Conservation (phyloP, 2,329 filamentous ascomycete species). For the Paraphaeosphaeria sporulosa region DNA sequence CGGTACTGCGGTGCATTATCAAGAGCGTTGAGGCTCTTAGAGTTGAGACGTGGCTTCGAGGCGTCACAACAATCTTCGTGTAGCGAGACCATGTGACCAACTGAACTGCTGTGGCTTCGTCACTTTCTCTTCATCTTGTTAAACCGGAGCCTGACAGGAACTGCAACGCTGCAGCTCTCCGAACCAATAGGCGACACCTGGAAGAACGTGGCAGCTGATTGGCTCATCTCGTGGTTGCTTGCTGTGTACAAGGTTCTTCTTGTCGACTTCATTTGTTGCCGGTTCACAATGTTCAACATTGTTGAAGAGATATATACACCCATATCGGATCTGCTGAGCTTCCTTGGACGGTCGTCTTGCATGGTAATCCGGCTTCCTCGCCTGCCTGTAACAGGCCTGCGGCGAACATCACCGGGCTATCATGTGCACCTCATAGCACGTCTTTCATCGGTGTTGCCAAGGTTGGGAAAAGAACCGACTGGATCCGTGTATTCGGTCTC, state of each 20-base stretch:
- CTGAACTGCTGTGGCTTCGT: neutral
- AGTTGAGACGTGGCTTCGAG: too few species aligned
- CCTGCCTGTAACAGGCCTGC: neutral
- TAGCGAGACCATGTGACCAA: too few species aligned
- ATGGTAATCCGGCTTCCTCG: neutral
- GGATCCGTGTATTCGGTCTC: slow-evolving; percentile 41
- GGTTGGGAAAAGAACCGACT: slow-evolving; percentile 43
- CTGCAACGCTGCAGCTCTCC: neutral
- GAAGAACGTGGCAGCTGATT: neutral
- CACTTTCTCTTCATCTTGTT: neutral
- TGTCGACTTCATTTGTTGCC: neutral
- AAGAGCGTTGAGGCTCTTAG: too few species aligned
- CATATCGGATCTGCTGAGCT: neutral
- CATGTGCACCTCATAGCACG: slow-evolving; percentile 45
- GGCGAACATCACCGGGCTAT: neutral
- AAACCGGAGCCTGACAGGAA: neutral
- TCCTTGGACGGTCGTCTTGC: neutral
- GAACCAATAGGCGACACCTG: neutral
- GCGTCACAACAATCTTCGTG: too few species aligned
- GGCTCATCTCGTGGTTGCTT: neutral
- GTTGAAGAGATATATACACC: neutral
- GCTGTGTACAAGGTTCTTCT: neutral
- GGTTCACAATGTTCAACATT: neutral
- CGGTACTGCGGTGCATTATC: too few species aligned
- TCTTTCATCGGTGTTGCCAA: slow-evolving; percentile 38